Percentiles rank a stretch among this genome's conserved stretches.
Evolutionary conservation across 345 rosid genomes (phyloP).

Genomic region (Lepidium aucheri): DNA sequence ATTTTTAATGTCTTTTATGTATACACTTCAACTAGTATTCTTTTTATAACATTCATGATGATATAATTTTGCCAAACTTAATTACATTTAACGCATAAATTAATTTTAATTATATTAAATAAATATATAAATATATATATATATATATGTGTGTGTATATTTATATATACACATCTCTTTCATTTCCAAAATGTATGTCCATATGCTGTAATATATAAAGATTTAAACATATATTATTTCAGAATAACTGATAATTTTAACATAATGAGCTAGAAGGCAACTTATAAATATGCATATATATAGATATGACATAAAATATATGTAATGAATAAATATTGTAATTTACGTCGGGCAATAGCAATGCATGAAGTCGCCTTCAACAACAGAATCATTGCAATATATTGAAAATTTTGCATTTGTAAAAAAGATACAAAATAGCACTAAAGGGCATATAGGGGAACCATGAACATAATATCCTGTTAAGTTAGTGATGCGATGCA

Average conservation of each 20-base stretch:
- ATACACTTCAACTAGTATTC: background rate
- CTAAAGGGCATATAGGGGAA: slow-evolving; percentile 23
- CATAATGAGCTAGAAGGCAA: too few relatives aligned
- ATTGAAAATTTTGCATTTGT: slow-evolving; percentile 20
- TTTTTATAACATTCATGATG: background rate
- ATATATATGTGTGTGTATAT: too few relatives aligned
- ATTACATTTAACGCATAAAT: background rate
- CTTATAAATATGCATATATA: too few relatives aligned
- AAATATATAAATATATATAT: too few relatives aligned
- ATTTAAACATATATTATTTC: too few relatives aligned
- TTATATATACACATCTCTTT: background rate
- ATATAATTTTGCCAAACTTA: background rate
- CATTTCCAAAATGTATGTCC: too few relatives aligned
- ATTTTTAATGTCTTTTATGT: background rate
- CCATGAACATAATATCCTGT: slow-evolving; percentile 22
- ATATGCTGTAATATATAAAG: too few relatives aligned
- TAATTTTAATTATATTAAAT: too few relatives aligned
- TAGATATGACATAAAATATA: background rate
- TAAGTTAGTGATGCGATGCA: slow-evolving; percentile 32
- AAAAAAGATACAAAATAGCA: slow-evolving; percentile 7
- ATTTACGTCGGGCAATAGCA: slow-evolving; percentile 81
- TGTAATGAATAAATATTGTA: slow-evolving; percentile 2
- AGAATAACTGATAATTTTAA: too few relatives aligned
- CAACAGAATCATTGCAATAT: slow-evolving; percentile 37
- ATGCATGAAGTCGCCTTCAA: slow-evolving; percentile 77